phyloP scores from a whole-genome alignment of 805 yeast species.

The Wickerhamomyces bisporus region DNA sequence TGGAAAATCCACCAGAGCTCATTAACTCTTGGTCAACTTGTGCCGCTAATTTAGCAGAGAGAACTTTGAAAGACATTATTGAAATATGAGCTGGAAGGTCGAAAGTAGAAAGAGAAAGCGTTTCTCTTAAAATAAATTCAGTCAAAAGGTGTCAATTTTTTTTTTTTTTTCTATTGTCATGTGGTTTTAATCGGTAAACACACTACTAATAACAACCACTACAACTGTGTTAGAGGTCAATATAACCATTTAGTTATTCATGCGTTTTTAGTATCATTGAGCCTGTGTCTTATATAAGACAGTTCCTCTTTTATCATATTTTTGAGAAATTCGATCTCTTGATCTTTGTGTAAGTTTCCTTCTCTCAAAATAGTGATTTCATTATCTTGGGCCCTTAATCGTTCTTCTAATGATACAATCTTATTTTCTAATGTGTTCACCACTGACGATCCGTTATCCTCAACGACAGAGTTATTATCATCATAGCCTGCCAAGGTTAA shows the following conservation, averaged over 20 bases:
- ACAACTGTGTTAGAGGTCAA: not conserved
- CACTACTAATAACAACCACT: not conserved
- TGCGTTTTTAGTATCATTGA: slow-evolving; percentile 9
- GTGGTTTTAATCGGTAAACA: not conserved
- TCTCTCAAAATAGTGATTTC: slow-evolving; percentile 9
- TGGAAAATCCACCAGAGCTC: slow-evolving; percentile 76
- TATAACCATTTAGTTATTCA: not conserved
- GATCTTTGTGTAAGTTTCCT: slow-evolving; percentile 11
- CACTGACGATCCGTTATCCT: not conserved
- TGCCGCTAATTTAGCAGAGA: slow-evolving; percentile 56
- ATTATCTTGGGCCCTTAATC: slow-evolving; percentile 2
- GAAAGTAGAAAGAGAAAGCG: too few species aligned
- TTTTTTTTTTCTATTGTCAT: not conserved
- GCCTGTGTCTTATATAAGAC: slow-evolving; percentile 18
- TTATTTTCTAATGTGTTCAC: not conserved
- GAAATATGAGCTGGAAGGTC: not conserved
- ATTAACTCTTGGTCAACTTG: slow-evolving; percentile 79
- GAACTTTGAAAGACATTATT: slow-evolving; percentile 28
- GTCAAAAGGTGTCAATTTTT: too few species aligned
- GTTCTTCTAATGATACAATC: slow-evolving; percentile 8
- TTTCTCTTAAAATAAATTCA: too few species aligned
- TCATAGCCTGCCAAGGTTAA: slow-evolving; percentile 16
- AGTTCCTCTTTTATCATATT: slow-evolving; percentile 21
- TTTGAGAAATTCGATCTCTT: slow-evolving; percentile 19
- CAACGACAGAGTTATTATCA: not conserved